These are phyloP conservation scores for Termitomyces sp. DNA, from an alignment of 768 basidiomycete genomes.

Conservation along the genomic window DNA sequence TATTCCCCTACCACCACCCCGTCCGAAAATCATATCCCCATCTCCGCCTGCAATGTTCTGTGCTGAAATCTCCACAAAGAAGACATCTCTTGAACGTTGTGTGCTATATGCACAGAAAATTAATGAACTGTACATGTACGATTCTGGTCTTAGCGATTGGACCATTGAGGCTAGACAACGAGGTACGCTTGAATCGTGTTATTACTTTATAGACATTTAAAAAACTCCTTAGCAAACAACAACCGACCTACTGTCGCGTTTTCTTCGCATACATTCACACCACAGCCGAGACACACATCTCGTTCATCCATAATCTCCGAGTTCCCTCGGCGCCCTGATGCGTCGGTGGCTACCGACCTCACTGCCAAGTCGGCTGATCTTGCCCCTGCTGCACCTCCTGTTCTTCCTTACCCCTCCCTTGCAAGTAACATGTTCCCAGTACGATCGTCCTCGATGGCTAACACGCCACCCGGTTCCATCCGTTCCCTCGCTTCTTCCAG, in stretches of 20 bases:
- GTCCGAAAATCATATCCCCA: constrained; percentile 25
- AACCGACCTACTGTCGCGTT: constrained; percentile 27
- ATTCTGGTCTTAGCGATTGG: constrained; percentile 81
- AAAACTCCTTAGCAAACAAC: constrained; percentile 19
- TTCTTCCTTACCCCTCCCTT: constrained; percentile 73
- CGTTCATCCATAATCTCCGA: constrained; percentile 70
- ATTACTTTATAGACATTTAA: not conserved
- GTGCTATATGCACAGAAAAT: constrained; percentile 75
- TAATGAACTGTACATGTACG: constrained; percentile 70
- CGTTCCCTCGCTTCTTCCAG: constrained; percentile 42
- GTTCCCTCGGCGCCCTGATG: constrained; percentile 77
- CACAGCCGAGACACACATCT: constrained; percentile 64
- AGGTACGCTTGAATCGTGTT: constrained; percentile 35
- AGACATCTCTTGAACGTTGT: constrained; percentile 62
- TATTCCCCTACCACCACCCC: constrained; percentile 12
- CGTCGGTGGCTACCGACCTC: constrained; percentile 73
- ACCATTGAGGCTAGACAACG: constrained; percentile 46
- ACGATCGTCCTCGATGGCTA: constrained; percentile 27
- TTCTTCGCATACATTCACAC: constrained; percentile 36
- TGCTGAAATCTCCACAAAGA: constrained; percentile 53
- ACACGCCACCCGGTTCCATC: constrained; percentile 43
- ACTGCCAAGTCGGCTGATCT: constrained; percentile 41
- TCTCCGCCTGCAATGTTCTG: constrained; percentile 69
- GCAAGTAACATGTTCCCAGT: constrained; percentile 31
- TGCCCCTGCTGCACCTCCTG: constrained; percentile 48